Conservation (phyloP, 306 rosid genomes). For the Medicago lupulina region DNA sequence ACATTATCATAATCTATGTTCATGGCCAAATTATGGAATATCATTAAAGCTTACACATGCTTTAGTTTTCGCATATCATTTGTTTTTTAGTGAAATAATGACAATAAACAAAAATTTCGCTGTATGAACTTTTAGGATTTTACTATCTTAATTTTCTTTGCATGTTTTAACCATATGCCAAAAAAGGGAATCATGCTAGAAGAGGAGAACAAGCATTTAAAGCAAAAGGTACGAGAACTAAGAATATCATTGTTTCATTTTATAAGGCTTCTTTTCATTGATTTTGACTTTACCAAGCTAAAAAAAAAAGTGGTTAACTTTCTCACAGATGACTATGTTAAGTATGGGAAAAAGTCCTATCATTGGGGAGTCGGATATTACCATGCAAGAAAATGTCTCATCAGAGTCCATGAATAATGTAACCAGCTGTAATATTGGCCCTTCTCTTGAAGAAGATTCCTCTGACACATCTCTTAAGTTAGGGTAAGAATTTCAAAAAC, state of each 20-base stretch:
- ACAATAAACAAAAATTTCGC: too few species aligned
- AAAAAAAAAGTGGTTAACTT: background rate
- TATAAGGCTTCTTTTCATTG: background rate
- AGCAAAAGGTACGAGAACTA: slow-evolving; percentile 42
- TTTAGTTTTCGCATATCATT: too few species aligned
- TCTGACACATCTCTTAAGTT: slow-evolving; percentile 46
- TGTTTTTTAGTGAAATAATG: too few species aligned
- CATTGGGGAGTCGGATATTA: slow-evolving; percentile 21
- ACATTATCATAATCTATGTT: too few species aligned
- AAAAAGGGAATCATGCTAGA: slow-evolving; percentile 35
- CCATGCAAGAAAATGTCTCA: slow-evolving; percentile 33
- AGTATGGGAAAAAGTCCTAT: slow-evolving; percentile 5
- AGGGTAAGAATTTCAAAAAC: slow-evolving; percentile 38
- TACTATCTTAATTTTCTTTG: background rate
- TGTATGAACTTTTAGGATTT: background rate
- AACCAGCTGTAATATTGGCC: slow-evolving; percentile 32
- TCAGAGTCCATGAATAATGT: slow-evolving; percentile 35
- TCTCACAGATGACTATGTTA: slow-evolving; percentile 32
- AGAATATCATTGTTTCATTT: background rate
- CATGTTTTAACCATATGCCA: background rate
- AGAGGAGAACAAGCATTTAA: slow-evolving; percentile 39
- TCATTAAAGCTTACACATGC: too few species aligned
- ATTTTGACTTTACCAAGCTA: background rate
- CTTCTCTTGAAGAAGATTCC: slow-evolving; percentile 45
- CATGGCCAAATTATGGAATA: too few species aligned